Percentiles rank a stretch among this genome's conserved stretches.
phyloP scores from a whole-genome alignment of 2,329 filamentous ascomycete genomes.

The Rachicladosporium sp. region DNA sequence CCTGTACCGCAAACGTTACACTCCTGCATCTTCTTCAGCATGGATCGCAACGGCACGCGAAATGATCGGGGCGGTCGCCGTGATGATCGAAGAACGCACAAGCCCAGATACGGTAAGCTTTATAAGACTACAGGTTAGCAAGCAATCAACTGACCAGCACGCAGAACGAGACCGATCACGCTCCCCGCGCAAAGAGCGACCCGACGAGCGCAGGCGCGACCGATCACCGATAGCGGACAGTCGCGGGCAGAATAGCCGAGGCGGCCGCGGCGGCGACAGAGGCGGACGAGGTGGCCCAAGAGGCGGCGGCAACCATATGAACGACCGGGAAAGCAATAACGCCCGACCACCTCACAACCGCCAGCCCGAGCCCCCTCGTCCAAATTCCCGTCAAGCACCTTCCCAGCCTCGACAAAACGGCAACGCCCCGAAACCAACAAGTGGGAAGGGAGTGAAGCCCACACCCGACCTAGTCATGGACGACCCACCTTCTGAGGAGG shows the following conservation, averaged over 20 bases:
- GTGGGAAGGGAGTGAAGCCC: conserved; percentile 5
- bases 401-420: conserved; percentile 7
- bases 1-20: no score
- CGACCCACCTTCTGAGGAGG: conserved; percentile 31
- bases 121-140: background rate
- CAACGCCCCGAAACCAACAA: background rate
- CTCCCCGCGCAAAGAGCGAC: conserved; percentile 17
- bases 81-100: conserved; percentile 15
- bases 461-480: conserved; percentile 11
- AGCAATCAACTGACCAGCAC: conserved; percentile 7
- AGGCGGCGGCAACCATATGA: background rate
- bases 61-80: conserved; percentile 11
- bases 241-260: conserved; percentile 9
- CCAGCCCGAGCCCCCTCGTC: conserved; percentile 5
- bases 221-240: conserved; percentile 11
- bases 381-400: conserved; percentile 4
- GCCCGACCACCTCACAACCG: background rate
- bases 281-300: conserved; percentile 3
- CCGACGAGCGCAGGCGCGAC: conserved; percentile 18
- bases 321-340: background rate
- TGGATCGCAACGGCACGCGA: conserved; percentile 18
- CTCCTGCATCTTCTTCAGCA: conserved; percentile 30
- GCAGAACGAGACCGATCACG: conserved; percentile 20
- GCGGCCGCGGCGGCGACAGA: conserved; percentile 13
- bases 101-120: conserved; percentile 15